Base-by-base conservation (phyloP, 2,329 filamentous ascomycete genomes). In the Grosmannia huntii region DNA sequence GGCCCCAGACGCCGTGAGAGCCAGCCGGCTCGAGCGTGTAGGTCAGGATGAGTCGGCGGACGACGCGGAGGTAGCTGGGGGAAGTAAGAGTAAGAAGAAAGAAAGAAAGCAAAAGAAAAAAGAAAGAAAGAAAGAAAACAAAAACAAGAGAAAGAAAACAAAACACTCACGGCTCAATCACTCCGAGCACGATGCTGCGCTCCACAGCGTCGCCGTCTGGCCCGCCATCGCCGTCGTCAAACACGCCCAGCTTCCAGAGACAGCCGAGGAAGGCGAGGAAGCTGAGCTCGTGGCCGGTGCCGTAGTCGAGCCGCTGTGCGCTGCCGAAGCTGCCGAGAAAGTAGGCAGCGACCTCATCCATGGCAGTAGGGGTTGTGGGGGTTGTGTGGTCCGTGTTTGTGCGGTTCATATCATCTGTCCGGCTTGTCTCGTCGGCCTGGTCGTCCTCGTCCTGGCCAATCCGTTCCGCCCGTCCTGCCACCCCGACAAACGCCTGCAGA, bases 21-120 rank as follows among this genome's bases (percentile, higher is more conserved):
- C 94, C 94, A 6, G 94, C 94, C 4, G 94, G 94, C 68, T 99
- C 94, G 23, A 99, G 81, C 0, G 86, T 96, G 69, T 97, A 99
- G 2, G 85, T 92, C 55, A 89, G 76, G 65, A 99, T 96, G 11
- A 99, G 78, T 49, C 81, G 83, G 46, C 94, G 85, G 52, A 96
- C 77, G 2, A 97, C 84, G 36, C 76, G 75, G n/a, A 95, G 75
- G 67, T 95, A 95, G 48, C 87, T 90, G n/a, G 16, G 51, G 9
- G 11, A 10, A 28, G 12, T 28, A 14, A 28, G 33, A 46, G 25
- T 4, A 38, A 4, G 81, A 9, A 36, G n/a, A 21, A 21, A 19
- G 16, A 25, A 10, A 23, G 10, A 38, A n/a, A 36, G 16, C 44
- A 53, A 44, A 16, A 44, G 33, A 36, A 33, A 46, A 16, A 19